Base-by-base conservation (phyloP, 306 rosid genomes). In the Prosopis cineraria region DNA sequence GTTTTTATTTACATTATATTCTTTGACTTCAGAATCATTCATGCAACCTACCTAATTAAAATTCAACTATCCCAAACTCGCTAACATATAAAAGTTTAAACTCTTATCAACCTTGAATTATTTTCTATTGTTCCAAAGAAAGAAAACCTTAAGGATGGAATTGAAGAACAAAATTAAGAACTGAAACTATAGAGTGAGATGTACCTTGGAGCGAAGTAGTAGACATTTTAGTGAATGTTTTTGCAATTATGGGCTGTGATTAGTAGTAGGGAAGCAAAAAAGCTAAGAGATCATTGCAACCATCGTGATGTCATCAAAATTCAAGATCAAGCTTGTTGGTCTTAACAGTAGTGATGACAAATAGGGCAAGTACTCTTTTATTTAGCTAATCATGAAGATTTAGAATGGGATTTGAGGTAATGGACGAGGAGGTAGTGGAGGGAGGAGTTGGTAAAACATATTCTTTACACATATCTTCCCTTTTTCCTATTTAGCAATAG, bases 271-370 rank as follows among this genome's bases (percentile, higher is more conserved):
- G 75, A 87, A 88, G 80, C 87, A 83, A 2, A 84, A 68, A 16
- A 91, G 78, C 72, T 89, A 93, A 36, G 93, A 87, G 59, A 75
- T 72, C 70, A 86, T 74, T 52, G 84, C 48, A 47, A 85, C 90
- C 89, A 85, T 78, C 60, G 48, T 48, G 31, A 16, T 12, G 39
- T 74, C 36, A 20, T 19, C 43, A 2, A 8, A 40, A 60, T 60
- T 56, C 63, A 5, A 56, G 63, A 56, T 56, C 63, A 24, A 56
- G 1, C 17, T 14, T 56, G 24, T 20, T 33, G 10, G 33, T 56
- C 63, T 12, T 56, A n/a, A n/a, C n/a, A n/a, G n/a, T n/a, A n/a
- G n/a, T n/a, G n/a, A n/a, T n/a, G n/a, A n/a, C n/a, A n/a, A n/a
- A n/a, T n/a, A n/a, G n/a, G n/a, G n/a, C n/a, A n/a, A n/a, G n/a